Evolutionary conservation across 192 early-diverging fungal species (phyloP).

Genomic region (Umbelopsis vinacea): DNA sequence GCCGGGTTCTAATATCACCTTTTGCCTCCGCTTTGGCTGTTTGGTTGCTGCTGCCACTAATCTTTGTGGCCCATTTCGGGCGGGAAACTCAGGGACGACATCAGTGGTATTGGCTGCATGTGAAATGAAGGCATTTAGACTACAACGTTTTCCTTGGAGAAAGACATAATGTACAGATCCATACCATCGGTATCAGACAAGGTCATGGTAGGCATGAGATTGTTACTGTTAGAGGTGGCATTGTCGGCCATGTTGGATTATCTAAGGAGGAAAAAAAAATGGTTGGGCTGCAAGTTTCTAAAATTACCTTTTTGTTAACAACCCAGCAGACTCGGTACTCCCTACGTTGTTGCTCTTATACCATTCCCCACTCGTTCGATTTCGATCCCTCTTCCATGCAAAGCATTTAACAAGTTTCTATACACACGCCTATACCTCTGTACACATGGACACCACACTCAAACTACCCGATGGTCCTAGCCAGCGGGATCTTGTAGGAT

Average conservation of each 20-base stretch:
- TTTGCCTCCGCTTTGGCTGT: constrained; percentile 55
- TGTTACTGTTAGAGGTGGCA: neutral
- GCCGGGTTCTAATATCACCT: constrained; percentile 85
- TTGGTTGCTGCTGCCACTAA: constrained; percentile 38
- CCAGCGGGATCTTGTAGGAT: neutral
- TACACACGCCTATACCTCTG: neutral
- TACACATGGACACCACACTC: neutral
- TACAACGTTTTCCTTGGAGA: too few relatives aligned
- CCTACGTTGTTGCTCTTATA: neutral
- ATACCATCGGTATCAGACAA: constrained; percentile 14
- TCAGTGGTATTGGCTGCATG: neutral
- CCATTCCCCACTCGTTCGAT: neutral
- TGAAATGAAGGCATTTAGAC: neutral
- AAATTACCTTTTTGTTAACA: too few relatives aligned
- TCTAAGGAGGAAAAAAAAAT: neutral
- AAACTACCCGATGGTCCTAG: neutral
- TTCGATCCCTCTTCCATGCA: neutral
- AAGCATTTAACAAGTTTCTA: neutral
- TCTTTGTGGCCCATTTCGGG: constrained; percentile 44
- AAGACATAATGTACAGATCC: neutral
- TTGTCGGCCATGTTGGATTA: neutral
- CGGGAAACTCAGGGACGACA: constrained; percentile 45
- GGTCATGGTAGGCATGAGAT: neutral
- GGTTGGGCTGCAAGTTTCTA: neutral
- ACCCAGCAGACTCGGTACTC: neutral